Evolutionary conservation across 257 asterid genomes (phyloP), one percentile per base, ranked within the genome.

Genomic region (Plectranthus barbatus): DNA sequence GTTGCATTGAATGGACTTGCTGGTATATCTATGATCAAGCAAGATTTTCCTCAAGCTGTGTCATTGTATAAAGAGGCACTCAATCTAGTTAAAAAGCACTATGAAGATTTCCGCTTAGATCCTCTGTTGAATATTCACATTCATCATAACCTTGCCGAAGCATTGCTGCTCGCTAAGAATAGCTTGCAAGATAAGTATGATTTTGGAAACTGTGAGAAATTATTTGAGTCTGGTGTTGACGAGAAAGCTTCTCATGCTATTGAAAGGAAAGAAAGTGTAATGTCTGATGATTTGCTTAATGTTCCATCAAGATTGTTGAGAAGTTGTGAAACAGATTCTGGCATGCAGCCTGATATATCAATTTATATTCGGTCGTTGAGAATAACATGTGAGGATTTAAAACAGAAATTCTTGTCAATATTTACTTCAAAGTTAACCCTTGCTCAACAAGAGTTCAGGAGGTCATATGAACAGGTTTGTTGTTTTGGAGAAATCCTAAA

Each of bases 1-100:
- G 94, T 86, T 46, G 86, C 99, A 11, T 72, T 92, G 78, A 92
- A 92, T 72, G 99, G 94, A 45, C 96, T 92, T 78, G 99, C 99
- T 0, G 96, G 99, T 64, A 85, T 92, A 76, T 86, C 97, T 37
- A 84, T 92, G 56, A 88, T 89, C 70, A 80, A 86, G 84, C 76
- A 85, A 70, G 92, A 89, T 73, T 79, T 74, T 74, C 57, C 66
- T 56, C 81, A 78, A 72, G 99, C 97, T 49, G 77, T 85, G 59
- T 81, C 89, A 13, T 67, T 86, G 73, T 92, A 92, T 56, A 77
- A 79, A 72, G 99, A 92, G 84, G 93, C 97, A 7, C 78, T 92
- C 67, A 74, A 81, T 70, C 69, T 90, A 45, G 89, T 82, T 63
- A 84, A 83, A 76, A 88, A 83, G 71, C 88, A 92, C 72, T 72